Base-by-base conservation (phyloP, 345 rosid species). In the thale cress (Arabidopsis thaliana) region DNA sequence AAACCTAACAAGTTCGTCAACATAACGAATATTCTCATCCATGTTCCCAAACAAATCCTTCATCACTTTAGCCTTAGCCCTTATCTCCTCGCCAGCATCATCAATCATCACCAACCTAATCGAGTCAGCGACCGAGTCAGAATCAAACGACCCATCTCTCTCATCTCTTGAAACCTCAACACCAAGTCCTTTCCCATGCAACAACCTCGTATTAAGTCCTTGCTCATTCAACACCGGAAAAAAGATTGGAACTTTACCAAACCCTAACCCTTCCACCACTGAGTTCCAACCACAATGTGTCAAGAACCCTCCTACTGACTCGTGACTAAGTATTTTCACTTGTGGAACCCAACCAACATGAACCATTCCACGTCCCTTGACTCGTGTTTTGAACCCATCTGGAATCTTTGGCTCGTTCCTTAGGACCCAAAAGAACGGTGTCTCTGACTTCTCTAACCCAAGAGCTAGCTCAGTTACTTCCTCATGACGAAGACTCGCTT, bases 211-310 rank as follows among this genome's bases (percentile, higher is more conserved):
- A 32, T 76, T 83, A 0, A 84, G 53, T 32, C 90, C 88, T 62
- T 87, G 88, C 41, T 83, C 88, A 44, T 75, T 63, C 65, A 74
- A 6, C 55, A 82, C 78, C 0, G 85, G 86, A 3, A 84, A 32
- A 42, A 78, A 48, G 2, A 86, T 69, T 50, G 84, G 62, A 38
- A 79, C 77, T 41, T 75, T 57, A 7, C 84, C 86, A 4, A 72
- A 74, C 0, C 59, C 69, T 33, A 86, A 65, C 8, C 81, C 84
- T 60, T 86, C 89, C 11, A 85, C 79, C 8, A 80, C 65, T 4
- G 85, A 85, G 67, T 77, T 80, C 81, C 82, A 85, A 2, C 86
- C 87, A 30, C 79, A 80, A 4, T 86, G 87, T 8, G 85, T 82
- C 69, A 85, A 48, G 36, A 82, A 84, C 23, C 82, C 80, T 0